Percentiles rank a stretch among this genome's conserved stretches.
Conservation (phyloP, 2,329 filamentous ascomycete species). For the Ophiostoma angusticollis region DNA sequence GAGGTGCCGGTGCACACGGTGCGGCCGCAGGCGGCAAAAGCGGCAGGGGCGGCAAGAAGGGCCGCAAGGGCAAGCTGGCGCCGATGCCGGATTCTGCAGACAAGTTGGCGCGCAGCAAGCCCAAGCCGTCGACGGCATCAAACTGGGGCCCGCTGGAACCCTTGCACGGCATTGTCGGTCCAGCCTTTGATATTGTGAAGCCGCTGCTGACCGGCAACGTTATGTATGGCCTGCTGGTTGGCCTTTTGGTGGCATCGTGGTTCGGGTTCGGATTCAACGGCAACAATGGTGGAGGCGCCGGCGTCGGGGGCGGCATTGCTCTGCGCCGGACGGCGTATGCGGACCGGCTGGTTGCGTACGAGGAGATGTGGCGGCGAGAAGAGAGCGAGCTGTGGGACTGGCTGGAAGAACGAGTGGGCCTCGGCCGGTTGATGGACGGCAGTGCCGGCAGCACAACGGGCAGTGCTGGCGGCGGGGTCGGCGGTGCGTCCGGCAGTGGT, state of each 20-base stretch:
- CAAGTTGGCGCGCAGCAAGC: constrained; percentile 24
- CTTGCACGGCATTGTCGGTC: constrained; percentile 54
- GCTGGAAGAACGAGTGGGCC: constrained; percentile 74
- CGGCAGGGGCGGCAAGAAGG: constrained; percentile 26
- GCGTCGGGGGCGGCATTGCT: constrained; percentile 20
- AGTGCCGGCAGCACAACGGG: constrained; percentile 1
- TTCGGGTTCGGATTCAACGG: constrained; percentile 47
- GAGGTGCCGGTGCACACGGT: constrained; percentile 33
- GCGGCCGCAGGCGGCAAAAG: constrained; percentile 14
- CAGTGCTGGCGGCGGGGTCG: constrained; percentile 2
- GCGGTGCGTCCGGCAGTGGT: not conserved
- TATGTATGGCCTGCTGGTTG: constrained; percentile 59
- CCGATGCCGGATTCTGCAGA: constrained; percentile 31
- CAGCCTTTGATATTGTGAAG: constrained; percentile 54
- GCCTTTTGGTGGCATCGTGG: constrained; percentile 63
- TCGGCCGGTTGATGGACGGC: constrained; percentile 44
- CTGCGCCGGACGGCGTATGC: constrained; percentile 30
- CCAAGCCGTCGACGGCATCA: constrained; percentile 30
- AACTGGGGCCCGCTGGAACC: constrained; percentile 78
- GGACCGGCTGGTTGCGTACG: constrained; percentile 69
- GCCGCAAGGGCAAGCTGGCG: constrained; percentile 38
- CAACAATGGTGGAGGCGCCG: constrained; percentile 25
- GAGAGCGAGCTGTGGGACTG: constrained; percentile 87
- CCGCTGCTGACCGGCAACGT: constrained; percentile 66
- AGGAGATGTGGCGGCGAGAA: constrained; percentile 82